Base-by-base conservation (phyloP, 2,329 filamentous ascomycete genomes). In the Didymosphaeria variabile region DNA sequence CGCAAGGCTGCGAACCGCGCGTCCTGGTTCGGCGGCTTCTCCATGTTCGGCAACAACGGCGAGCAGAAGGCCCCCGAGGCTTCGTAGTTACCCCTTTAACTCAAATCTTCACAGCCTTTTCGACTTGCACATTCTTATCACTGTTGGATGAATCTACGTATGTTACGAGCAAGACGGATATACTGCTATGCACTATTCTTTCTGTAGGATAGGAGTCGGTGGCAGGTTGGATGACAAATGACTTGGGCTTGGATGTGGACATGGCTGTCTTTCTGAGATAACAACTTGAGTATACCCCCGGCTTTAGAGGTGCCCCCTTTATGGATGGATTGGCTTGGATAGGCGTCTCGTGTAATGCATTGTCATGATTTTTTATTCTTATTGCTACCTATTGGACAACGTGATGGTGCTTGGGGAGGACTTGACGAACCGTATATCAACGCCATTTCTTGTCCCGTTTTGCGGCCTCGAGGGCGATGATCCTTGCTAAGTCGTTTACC, bases 21-120 rank as follows among this genome's bases (percentile, higher is more conserved):
- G 12, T 82, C 79, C 60, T 84, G 82, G 82, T 81, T 84, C 29
- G 70, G 72, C 8, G 80, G 81, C 3, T 80, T 55, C 53, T 46
- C 40, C 40, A 55, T 81, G 68, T 83, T 83, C 67, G 71, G 74
- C 9, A 67, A 69, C 17, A 65, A 59, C 2, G 38, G 17, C 15
- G 77, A 79, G 57, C 78, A 77, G 63, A 74, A 69, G 62, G 23
- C 32, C n/a, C n/a, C 51, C 8, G 40, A 61, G 36, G 59, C 45
- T 12, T 52, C 26, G 31, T 57, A 53, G 34, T 45, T 32, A 17
- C 21, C 15, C 17, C 26, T 15, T 38, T 6, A 2, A 1, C 19
- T 34, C 31, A 6, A 32, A 13, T 15, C 19, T 19, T 47, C 29
- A 15, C 2, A 8, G 42, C 42, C 9, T 23, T 46, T 46, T 23